phyloP scores from a whole-genome alignment of 73 alveolate species.

The Paramecium sexaurelia region DNA sequence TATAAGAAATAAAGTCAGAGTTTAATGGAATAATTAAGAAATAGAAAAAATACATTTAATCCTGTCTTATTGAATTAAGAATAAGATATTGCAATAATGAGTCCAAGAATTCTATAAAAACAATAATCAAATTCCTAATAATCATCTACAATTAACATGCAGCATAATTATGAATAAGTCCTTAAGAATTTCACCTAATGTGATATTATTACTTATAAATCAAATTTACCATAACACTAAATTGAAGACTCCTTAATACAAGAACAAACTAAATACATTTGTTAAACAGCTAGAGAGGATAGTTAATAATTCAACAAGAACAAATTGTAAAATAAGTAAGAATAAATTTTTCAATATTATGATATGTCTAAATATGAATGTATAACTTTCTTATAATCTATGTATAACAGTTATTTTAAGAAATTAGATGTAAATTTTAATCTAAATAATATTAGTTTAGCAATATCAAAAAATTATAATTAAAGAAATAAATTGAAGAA shows the following conservation, averaged over 20 bases:
- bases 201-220: not conserved
- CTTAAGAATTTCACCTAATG: not conserved
- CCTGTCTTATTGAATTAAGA: constrained; percentile 32
- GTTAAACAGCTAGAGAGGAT: constrained; percentile 4
- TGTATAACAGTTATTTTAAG: not conserved
- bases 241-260: not conserved
- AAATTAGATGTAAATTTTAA: not conserved
- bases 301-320: not conserved
- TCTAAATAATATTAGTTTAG: not conserved
- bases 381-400: not conserved
- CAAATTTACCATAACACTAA: not conserved
- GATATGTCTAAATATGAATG: not conserved
- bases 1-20: constrained; percentile 9
- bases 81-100: not conserved
- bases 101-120: not conserved
- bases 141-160: not conserved
- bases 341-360: not conserved
- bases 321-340: not conserved
- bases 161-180: not conserved
- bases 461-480: not conserved
- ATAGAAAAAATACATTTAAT: constrained; percentile 24
- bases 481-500: not conserved
- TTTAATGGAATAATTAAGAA: constrained; percentile 57
- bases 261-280: not conserved
- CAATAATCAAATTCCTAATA: not conserved